These are phyloP conservation scores for Incumbomyces delicatus DNA, from an alignment of 2,329 filamentous ascomycete genomes.

Conservation along the genomic window DNA sequence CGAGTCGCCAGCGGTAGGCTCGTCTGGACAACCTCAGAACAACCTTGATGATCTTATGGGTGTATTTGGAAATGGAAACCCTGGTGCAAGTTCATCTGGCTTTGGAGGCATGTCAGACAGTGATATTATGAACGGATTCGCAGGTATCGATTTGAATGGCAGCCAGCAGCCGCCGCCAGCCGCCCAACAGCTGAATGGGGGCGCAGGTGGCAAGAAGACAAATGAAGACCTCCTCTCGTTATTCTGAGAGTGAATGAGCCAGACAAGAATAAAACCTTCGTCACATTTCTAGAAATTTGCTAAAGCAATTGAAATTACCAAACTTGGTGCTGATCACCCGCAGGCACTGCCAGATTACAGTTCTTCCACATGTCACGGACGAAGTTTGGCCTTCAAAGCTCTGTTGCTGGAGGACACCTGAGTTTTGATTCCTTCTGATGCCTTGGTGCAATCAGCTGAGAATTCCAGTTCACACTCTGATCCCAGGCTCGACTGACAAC, in stretches of 20 bases:
- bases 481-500: no score
- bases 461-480: no score
- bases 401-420: no score
- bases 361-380: no score
- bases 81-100: conserved; percentile 23
- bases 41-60: conserved; percentile 74
- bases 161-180: conserved; percentile 56
- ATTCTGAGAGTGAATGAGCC: conserved; percentile 33
- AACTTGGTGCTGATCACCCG: no score
- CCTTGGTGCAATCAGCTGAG: no score
- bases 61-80: conserved; percentile 48
- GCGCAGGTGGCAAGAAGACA: conserved; percentile 40
- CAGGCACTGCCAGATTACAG: no score
- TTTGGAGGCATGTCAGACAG: conserved; percentile 25
- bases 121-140: conserved; percentile 74
- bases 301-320: not conserved
- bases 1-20: conserved; percentile 33
- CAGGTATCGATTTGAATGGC: conserved; percentile 63
- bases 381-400: no score
- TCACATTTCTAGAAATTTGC: not conserved
- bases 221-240: conserved; percentile 55
- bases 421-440: no score
- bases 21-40: conserved; percentile 23
- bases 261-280: not conserved
- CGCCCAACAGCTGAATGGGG: conserved; percentile 44